Conservation (phyloP, 106 monocot species). For the Acorus calamus region DNA sequence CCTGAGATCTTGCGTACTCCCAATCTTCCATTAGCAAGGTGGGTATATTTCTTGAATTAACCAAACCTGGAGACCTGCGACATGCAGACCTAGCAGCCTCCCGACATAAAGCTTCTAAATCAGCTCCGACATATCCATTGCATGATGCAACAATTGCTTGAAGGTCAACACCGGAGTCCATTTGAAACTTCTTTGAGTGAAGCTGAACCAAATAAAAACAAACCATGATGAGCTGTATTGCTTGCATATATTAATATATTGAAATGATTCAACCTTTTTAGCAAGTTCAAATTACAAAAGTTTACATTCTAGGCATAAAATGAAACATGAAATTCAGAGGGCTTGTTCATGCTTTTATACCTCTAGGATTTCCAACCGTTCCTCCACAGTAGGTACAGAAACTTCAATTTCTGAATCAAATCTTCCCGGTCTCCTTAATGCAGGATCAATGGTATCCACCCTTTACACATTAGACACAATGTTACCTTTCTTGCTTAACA, state of each 20-base stretch:
- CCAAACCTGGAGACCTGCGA: conserved; percentile 25
- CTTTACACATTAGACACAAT: conserved; percentile 6
- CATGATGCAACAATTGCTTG: conserved; percentile 65
- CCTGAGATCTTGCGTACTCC: conserved; percentile 58
- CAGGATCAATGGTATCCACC: conserved; percentile 81
- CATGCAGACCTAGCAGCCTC: conserved; percentile 62
- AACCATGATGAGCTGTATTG: no score
- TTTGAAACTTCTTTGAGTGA: conserved; percentile 39
- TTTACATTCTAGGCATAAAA: no score
- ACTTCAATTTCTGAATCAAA: conserved; percentile 92
- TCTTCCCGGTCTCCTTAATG: conserved; percentile 74
- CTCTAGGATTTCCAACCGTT: conserved; percentile 74
- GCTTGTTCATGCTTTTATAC: conserved; percentile 10
- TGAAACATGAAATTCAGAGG: no score
- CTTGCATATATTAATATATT: no score
- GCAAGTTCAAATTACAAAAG: no score
- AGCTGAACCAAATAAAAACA: conserved; percentile 40
- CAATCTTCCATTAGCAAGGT: conserved; percentile 58
- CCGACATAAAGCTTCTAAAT: conserved; percentile 68
- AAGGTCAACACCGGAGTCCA: conserved; percentile 62
- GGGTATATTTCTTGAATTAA: conserved; percentile 8
- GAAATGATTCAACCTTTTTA: no score
- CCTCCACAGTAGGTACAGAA: conserved; percentile 59
- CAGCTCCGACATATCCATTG: conserved; percentile 95
- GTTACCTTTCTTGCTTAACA: neutral